These are phyloP conservation scores for Didymella arachidicola DNA, from an alignment of 2,329 filamentous ascomycete genomes.

Conservation along the genomic window DNA sequence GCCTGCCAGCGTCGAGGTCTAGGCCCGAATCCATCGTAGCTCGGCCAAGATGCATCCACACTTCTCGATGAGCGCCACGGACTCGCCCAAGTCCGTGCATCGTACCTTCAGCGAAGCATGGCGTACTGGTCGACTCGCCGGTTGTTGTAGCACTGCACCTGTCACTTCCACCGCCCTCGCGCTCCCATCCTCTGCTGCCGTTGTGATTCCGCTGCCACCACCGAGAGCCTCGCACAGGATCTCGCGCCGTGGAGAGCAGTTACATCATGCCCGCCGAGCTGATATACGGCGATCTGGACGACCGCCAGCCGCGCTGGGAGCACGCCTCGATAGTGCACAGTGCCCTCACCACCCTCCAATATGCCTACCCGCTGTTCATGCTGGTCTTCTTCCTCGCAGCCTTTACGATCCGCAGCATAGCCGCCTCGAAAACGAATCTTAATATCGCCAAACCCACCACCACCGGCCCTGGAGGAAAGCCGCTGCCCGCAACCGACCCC, in stretches of 20 bases:
- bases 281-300: slow-evolving; percentile 23
- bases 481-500: slow-evolving; percentile 72
- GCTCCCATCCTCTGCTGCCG: slow-evolving; percentile 2
- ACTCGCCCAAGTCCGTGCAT: slow-evolving; percentile 19
- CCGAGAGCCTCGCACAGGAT: slow-evolving; percentile 19
- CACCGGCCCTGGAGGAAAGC: slow-evolving; percentile 87
- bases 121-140: slow-evolving; percentile 17
- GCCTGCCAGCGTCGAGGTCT: background rate
- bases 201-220: slow-evolving; percentile 13
- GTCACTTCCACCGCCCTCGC: slow-evolving; percentile 1
- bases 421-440: slow-evolving; percentile 57
- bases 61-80: slow-evolving; percentile 17
- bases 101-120: slow-evolving; percentile 14
- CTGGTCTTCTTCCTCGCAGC: slow-evolving; percentile 69
- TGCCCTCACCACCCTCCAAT: slow-evolving; percentile 56
- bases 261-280: slow-evolving; percentile 32
- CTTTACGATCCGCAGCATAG: slow-evolving; percentile 68
- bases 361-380: slow-evolving; percentile 69
- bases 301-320: slow-evolving; percentile 27
- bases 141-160: slow-evolving; percentile 16
- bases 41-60: slow-evolving; percentile 15
- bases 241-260: slow-evolving; percentile 22
- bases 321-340: slow-evolving; percentile 31
- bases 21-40: slow-evolving; percentile 16
- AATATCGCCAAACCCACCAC: slow-evolving; percentile 58